Conservation (phyloP, 169 alveolate species). For the Plasmodium fragile region DNA sequence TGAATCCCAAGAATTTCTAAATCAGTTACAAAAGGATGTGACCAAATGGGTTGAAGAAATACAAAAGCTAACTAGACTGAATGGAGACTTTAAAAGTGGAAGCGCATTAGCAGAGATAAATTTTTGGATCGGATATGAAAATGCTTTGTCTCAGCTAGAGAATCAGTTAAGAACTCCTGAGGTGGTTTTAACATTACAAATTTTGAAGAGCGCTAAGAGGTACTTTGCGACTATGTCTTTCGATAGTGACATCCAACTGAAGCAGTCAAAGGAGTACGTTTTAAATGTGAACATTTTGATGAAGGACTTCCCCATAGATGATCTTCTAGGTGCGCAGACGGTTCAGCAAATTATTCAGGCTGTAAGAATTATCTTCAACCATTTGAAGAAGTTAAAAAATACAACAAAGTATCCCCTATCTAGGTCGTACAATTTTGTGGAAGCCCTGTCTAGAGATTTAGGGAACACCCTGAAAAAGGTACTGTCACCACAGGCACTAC, state of each 20-base stretch:
- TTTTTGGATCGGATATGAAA: conserved; percentile 91
- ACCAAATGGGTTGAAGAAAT: conserved; percentile 89
- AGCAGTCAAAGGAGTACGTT: conserved; percentile 92
- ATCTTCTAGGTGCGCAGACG: conserved; percentile 92
- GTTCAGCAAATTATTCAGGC: conserved; percentile 92
- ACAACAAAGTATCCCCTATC: conserved; percentile 91
- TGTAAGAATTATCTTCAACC: conserved; percentile 92
- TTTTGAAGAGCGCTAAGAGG: conserved; percentile 92
- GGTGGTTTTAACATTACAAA: conserved; percentile 92
- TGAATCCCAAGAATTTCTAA: conserved; percentile 77
- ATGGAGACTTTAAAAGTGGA: conserved; percentile 83
- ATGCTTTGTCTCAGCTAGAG: conserved; percentile 88
- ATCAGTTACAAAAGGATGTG: conserved; percentile 83
- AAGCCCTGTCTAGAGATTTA: conserved; percentile 94
- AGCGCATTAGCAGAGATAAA: conserved; percentile 89
- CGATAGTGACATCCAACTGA: conserved; percentile 95
- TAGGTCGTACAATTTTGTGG: conserved; percentile 93
- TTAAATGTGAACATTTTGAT: conserved; percentile 91
- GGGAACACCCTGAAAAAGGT: conserved; percentile 48
- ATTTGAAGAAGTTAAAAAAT: conserved; percentile 91
- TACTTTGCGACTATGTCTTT: conserved; percentile 94
- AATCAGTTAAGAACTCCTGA: conserved; percentile 90
- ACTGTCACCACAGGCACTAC: conserved; percentile 79
- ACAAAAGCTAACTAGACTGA: conserved; percentile 85
- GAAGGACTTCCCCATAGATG: conserved; percentile 96